Evolutionary conservation across 306 rosid genomes (phyloP), one percentile per base, ranked within the genome.

Genomic region (Quercus bicolor): DNA sequence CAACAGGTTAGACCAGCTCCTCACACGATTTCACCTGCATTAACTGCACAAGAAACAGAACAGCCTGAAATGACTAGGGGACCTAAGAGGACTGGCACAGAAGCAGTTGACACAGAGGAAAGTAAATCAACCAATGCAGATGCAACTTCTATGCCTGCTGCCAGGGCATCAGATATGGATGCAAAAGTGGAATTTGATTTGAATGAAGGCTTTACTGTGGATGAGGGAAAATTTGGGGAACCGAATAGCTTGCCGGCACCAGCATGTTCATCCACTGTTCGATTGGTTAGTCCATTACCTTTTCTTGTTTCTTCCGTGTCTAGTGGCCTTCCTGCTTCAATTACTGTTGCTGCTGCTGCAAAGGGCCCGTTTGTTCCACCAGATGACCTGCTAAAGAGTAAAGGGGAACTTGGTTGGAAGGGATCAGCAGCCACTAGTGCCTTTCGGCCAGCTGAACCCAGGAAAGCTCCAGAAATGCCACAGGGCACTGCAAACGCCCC

Each of bases 341-440:
- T 96, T 81, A 96, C 99, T 0, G 91, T 90, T 33, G 96, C 97
- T 31, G 90, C 98, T 37, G 96, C 99, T 72, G 94, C 98, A 66
- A 93, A 96, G 78, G 98, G 99, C 13, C 88, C 96, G 0, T 87
- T 93, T 85, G 65, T 90, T 76, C 97, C 70, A 18, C 98, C 97
- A 18, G 97, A 93, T 56, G 89, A 88, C 84, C 89, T 84, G 4
- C 74, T 91, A 85, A 87, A 87, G 73, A 87, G 78, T 68, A 96
- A 84, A 70, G 90, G 87, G 73, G 97, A 90, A 77, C 94, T 89
- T 79, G 98, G 98, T 72, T 96, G 98, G 99, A 95, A 93, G 83
- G 99, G 99, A 10, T 91, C 99, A 13, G 97, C 99, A 69, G 97
- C 96, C 68, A 96, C 97, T 37, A 96, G 99, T 81, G 99, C 99